Conservation (phyloP, 306 rosid species). For the Vigna nakashimae region DNA sequence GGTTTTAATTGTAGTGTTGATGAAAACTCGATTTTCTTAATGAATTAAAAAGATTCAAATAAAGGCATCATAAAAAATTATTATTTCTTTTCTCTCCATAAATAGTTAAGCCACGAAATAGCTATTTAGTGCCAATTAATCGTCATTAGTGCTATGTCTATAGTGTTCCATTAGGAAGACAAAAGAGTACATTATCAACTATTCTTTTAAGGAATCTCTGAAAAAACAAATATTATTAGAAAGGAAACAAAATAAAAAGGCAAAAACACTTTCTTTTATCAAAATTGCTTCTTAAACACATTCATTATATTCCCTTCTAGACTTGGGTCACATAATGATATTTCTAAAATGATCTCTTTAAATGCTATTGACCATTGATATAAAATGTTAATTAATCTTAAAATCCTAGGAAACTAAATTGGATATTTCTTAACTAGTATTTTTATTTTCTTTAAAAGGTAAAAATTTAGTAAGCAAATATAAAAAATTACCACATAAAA, state of each 20-base stretch:
- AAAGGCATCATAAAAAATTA: neutral
- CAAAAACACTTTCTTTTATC: neutral
- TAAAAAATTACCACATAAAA: no score
- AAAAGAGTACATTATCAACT: no score
- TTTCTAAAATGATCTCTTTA: neutral
- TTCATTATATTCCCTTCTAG: no score
- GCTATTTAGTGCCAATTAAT: neutral
- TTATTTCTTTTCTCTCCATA: neutral
- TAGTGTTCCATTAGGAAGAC: neutral
- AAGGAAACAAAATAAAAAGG: neutral
- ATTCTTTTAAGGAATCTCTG: no score
- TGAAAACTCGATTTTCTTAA: no score
- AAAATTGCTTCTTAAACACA: neutral
- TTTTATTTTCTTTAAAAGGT: no score
- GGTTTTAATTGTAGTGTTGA: no score
- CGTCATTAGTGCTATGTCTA: neutral
- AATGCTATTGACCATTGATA: neutral
- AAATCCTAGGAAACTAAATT: neutral
- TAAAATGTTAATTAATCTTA: neutral
- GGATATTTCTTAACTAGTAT: neutral
- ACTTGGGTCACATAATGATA: no score
- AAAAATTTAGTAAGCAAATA: no score
- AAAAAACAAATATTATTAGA: no score
- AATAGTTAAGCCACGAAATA: neutral
- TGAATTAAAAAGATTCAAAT: neutral